Evolutionary conservation across 345 rosid genomes (phyloP), one percentile per base, ranked within the genome.

Genomic region (Pistacia integerrima): DNA sequence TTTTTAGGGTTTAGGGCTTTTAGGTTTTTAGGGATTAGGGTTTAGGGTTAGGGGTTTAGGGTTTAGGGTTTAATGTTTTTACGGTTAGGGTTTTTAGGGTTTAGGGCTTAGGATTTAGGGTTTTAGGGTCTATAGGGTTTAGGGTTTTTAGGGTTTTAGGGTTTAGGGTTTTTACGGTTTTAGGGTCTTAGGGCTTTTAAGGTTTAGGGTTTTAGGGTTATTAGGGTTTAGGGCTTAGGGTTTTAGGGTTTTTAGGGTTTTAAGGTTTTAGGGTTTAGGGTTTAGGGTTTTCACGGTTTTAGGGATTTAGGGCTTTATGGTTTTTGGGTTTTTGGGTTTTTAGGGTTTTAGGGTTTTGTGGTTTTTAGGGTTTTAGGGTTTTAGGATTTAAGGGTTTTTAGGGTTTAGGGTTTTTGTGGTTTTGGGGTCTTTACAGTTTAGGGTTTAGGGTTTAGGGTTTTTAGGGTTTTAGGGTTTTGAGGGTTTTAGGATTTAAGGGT

Each of bases 381-480:
- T 73, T 73, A 14, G 51, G 76, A 67, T 73, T 33, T 73, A 38
- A 6, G 41, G 76, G 67, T n/a, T n/a, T 33, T n/a, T n/a, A n/a
- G n/a, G n/a, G n/a, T n/a, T n/a, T n/a, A n/a, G n/a, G n/a, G n/a
- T n/a, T n/a, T n/a, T 73, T 73, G 13, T 36, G 74, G 76, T 33
- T 73, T 73, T 4, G 5, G 51, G 67, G 67, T 33, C 60, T 73
- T 4, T 30, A 67, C 67, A n/a, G n/a, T n/a, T n/a, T n/a, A n/a
- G n/a, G n/a, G n/a, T n/a, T n/a, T n/a, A n/a, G n/a, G n/a, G n/a
- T 33, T 72, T 72, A 20, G 46, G 75, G 75, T 25, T 72, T 72
- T 8, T 52, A 66, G 75, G n/a, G n/a, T 46, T 56, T 72, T 72
- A 56, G 66, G 75, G 75, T 56, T 72, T 72, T n/a, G n/a, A n/a